These are phyloP conservation scores for Aspergillus sp. DNA, from an alignment of 2,329 filamentous ascomycete genomes.

Conservation along the genomic window DNA sequence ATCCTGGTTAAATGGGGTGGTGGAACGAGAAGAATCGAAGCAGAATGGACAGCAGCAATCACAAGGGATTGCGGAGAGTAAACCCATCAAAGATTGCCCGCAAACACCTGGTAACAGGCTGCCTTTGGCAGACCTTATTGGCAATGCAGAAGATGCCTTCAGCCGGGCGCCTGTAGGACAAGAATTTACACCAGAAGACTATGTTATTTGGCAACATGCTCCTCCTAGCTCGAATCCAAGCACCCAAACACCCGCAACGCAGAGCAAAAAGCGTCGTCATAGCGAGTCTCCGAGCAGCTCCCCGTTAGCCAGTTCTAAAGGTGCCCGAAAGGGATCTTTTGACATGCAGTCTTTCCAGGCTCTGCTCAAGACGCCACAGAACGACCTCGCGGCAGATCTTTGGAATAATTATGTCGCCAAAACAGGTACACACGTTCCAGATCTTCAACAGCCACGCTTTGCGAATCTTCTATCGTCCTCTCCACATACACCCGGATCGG, in stretches of 20 bases:
- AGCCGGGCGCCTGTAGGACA: slow-evolving; percentile 46
- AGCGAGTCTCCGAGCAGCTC: slow-evolving; percentile 74
- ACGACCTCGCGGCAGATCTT: slow-evolving; percentile 71
- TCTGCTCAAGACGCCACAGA: slow-evolving; percentile 64
- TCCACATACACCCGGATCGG: slow-evolving; percentile 61
- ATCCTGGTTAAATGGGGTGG: slow-evolving; percentile 36
- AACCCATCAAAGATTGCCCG: slow-evolving; percentile 43
- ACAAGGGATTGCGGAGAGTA: slow-evolving; percentile 25
- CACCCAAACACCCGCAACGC: slow-evolving; percentile 45
- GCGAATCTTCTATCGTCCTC: slow-evolving; percentile 69
- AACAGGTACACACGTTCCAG: slow-evolving; percentile 47
- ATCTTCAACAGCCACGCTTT: slow-evolving; percentile 57
- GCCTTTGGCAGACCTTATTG: slow-evolving; percentile 61
- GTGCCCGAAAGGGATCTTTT: slow-evolving; percentile 44
- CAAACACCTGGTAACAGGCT: slow-evolving; percentile 61
- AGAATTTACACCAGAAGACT: slow-evolving; percentile 59
- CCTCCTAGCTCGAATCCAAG: slow-evolving; percentile 42
- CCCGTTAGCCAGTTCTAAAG: slow-evolving; percentile 51
- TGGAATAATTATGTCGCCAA: slow-evolving; percentile 72
- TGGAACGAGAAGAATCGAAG: slow-evolving; percentile 23
- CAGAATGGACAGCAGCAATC: slow-evolving; percentile 18
- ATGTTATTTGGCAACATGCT: slow-evolving; percentile 59
- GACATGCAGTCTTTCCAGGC: slow-evolving; percentile 61
- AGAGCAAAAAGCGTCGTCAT: slow-evolving; percentile 65
- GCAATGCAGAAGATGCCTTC: slow-evolving; percentile 58